These are phyloP conservation scores for Quercus mongolica DNA, from an alignment of 306 rosid species.

Conservation along the genomic window DNA sequence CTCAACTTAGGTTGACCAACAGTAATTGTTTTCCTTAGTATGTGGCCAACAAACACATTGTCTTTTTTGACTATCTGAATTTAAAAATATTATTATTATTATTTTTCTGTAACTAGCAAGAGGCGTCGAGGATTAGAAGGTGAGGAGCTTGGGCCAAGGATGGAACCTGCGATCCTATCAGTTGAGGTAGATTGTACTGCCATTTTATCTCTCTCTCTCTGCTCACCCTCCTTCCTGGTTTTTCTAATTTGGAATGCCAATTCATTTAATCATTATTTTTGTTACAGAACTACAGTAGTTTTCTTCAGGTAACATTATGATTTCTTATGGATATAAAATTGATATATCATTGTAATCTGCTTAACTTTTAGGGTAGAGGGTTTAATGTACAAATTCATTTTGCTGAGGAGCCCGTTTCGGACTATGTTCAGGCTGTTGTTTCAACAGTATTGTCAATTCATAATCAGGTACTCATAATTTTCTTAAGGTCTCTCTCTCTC, in stretches of 20 bases:
- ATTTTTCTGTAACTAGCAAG: conserved; percentile 43
- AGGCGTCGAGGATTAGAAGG: conserved; percentile 54
- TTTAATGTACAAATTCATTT: conserved; percentile 81
- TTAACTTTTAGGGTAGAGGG: conserved; percentile 79
- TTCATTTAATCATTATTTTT: background rate
- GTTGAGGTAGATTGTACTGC: conserved; percentile 62
- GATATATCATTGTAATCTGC: background rate
- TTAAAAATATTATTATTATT: background rate
- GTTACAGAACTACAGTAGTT: background rate
- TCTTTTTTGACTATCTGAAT: background rate
- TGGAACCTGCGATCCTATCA: conserved; percentile 79
- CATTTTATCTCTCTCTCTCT: background rate
- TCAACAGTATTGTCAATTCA: conserved; percentile 73
- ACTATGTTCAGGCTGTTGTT: conserved; percentile 77
- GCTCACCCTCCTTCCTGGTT: background rate
- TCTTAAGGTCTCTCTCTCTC: no score
- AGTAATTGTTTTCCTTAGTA: background rate
- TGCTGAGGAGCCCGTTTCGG: conserved; percentile 76
- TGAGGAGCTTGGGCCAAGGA: conserved; percentile 42
- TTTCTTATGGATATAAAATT: conserved; percentile 2
- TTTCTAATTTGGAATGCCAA: background rate
- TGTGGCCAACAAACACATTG: background rate
- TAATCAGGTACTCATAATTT: conserved; percentile 55
- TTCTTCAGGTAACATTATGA: background rate
- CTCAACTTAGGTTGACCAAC: background rate